These are phyloP conservation scores for Entamoeba nuttalli DNA, from an alignment of 208 protist genomes.

Conservation along the genomic window DNA sequence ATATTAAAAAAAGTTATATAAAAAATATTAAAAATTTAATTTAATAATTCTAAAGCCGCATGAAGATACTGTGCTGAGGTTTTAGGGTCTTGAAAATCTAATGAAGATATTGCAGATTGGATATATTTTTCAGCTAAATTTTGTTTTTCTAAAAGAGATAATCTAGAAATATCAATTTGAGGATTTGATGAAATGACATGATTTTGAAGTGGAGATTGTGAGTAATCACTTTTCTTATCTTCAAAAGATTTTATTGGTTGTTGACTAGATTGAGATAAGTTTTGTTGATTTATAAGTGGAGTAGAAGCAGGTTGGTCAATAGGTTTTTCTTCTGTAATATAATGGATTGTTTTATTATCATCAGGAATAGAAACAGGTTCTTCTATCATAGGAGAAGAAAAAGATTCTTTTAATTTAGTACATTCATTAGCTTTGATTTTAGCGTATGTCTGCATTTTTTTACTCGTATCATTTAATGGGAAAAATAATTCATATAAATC, in stretches of 20 bases:
- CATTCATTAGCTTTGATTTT: neutral
- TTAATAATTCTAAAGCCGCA: neutral
- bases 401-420: neutral
- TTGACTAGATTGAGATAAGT: neutral
- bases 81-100: neutral
- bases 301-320: neutral
- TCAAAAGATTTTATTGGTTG: too few relatives aligned
- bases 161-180: neutral
- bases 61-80: neutral
- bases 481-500: neutral
- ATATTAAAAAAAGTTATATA: too few relatives aligned
- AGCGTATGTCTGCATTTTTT: neutral
- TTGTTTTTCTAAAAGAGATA: neutral
- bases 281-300: neutral
- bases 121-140: neutral
- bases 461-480: neutral
- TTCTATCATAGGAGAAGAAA: neutral
- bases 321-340: neutral
- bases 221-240: neutral
- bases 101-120: neutral
- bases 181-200: neutral
- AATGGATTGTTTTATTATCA: neutral
- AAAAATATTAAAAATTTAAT: neutral
- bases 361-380: neutral
- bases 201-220: neutral